A percentile compares a stretch with the other conserved stretches of the same genome.
phyloP scores from a whole-genome alignment of 352 stramenopile species.

The Halophytophthora polymorphica region DNA sequence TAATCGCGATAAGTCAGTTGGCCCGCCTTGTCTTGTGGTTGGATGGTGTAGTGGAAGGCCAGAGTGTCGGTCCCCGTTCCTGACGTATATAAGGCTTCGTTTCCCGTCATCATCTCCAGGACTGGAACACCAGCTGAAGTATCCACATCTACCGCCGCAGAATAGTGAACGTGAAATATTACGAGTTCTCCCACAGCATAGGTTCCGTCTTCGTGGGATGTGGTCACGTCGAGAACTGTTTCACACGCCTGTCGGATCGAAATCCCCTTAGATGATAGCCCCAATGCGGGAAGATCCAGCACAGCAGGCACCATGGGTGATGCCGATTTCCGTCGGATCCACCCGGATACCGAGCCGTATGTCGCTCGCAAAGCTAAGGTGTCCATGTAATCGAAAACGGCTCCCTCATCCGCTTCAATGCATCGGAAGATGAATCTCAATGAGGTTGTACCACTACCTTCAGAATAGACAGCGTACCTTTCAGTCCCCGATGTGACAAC shows the following conservation, averaged over 20 bases:
- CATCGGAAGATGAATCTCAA: slow-evolving; percentile 52
- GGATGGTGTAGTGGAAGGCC: slow-evolving; percentile 54
- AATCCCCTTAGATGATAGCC: slow-evolving; percentile 52
- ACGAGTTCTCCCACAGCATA: slow-evolving; percentile 58
- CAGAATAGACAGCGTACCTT: slow-evolving; percentile 39
- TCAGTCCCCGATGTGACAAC: slow-evolving; percentile 20
- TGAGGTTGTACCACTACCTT: slow-evolving; percentile 41
- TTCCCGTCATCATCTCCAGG: slow-evolving; percentile 38
- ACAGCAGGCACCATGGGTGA: slow-evolving; percentile 35
- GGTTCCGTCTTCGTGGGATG: slow-evolving; percentile 45
- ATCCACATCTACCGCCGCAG: slow-evolving; percentile 41
- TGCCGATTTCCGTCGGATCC: slow-evolving; percentile 41
- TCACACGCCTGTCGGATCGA: slow-evolving; percentile 50
- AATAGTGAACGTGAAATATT: slow-evolving; percentile 54
- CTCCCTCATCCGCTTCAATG: slow-evolving; percentile 27
- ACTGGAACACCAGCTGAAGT: slow-evolving; percentile 27
- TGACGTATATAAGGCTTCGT: slow-evolving; percentile 37
- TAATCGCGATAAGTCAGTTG: slow-evolving; percentile 38
- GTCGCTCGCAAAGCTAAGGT: slow-evolving; percentile 32
- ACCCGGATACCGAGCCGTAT: slow-evolving; percentile 40
- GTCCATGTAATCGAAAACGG: slow-evolving; percentile 42
- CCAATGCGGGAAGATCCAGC: slow-evolving; percentile 32
- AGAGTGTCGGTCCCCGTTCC: slow-evolving; percentile 37
- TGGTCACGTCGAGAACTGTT: slow-evolving; percentile 30
- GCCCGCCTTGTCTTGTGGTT: slow-evolving; percentile 24